These are phyloP conservation scores for Barnettozyma salicaria DNA, from an alignment of 805 yeast species.

Conservation along the genomic window DNA sequence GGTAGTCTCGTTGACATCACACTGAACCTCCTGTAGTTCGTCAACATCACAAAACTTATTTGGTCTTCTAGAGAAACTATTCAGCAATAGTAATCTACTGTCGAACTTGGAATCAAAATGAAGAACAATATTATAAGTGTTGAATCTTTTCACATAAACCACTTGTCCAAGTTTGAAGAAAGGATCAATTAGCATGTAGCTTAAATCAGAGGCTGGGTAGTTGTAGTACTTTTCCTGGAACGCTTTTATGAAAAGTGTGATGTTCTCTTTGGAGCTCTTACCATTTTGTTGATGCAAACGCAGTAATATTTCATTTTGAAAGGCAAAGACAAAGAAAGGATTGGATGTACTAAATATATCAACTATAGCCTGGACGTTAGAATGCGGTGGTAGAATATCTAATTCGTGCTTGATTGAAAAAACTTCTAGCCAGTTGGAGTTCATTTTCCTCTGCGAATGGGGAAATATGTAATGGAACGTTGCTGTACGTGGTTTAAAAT, in stretches of 20 bases:
- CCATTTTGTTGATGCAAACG: neutral
- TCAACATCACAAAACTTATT: no score
- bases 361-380: neutral
- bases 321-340: constrained; percentile 2
- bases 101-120: constrained; percentile 1
- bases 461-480: constrained; percentile 5
- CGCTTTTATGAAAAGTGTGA: neutral
- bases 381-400: neutral
- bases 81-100: constrained; percentile 1
- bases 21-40: constrained; percentile 1
- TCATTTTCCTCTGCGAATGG: constrained; percentile 3
- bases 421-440: constrained; percentile 4
- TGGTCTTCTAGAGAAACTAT: no score
- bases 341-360: constrained; percentile 1
- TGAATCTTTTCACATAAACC: constrained; percentile 2
- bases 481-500: constrained; percentile 3
- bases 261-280: neutral
- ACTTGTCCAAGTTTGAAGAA: constrained; percentile 8
- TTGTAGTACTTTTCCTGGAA: constrained; percentile 1
- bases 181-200: constrained; percentile 7
- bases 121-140: constrained; percentile 6
- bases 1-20: neutral
- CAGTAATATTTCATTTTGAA: constrained; percentile 2
- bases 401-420: neutral
- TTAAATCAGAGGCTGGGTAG: constrained; percentile 4